Conservation (phyloP, 2,329 filamentous ascomycete genomes). For the Ceratocystis alfenasii region DNA sequence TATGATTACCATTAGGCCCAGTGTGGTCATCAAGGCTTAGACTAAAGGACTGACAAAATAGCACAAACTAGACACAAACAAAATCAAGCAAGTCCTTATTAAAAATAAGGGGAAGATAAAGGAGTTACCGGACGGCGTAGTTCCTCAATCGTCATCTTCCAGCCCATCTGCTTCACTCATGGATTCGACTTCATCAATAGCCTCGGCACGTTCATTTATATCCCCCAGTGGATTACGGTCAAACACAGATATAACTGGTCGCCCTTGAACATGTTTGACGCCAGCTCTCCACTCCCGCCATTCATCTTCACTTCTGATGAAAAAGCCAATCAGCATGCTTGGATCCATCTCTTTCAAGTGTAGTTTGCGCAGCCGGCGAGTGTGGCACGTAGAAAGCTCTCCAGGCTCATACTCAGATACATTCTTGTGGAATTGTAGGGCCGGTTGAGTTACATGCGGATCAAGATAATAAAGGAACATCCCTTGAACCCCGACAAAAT, state of each 20-base stretch:
- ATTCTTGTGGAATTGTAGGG: slow-evolving; percentile 51
- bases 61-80: too few relatives aligned
- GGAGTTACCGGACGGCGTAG: background rate
- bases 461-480: slow-evolving; percentile 87
- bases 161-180: slow-evolving; percentile 57
- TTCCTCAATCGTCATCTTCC: slow-evolving; percentile 14
- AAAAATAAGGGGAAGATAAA: too few relatives aligned
- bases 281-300: slow-evolving; percentile 71
- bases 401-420: slow-evolving; percentile 50
- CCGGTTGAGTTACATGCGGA: slow-evolving; percentile 72
- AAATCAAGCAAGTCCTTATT: too few relatives aligned
- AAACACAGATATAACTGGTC: slow-evolving; percentile 74
- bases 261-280: slow-evolving; percentile 65
- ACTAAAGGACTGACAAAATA: too few relatives aligned
- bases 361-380: slow-evolving; percentile 66
- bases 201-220: slow-evolving; percentile 52
- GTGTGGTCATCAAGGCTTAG: too few relatives aligned
- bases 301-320: slow-evolving; percentile 71
- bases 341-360: slow-evolving; percentile 91
- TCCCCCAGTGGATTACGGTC: slow-evolving; percentile 51
- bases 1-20: too few relatives aligned
- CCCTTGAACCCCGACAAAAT: slow-evolving; percentile 51
- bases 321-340: slow-evolving; percentile 90
- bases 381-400: slow-evolving; percentile 77
- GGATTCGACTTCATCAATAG: slow-evolving; percentile 80